Percentiles rank a stretch among this genome's conserved stretches.
These are phyloP conservation scores for Metarhizium rileyi DNA, from an alignment of 2,329 filamentous ascomycete genomes.

Conservation along the genomic window DNA sequence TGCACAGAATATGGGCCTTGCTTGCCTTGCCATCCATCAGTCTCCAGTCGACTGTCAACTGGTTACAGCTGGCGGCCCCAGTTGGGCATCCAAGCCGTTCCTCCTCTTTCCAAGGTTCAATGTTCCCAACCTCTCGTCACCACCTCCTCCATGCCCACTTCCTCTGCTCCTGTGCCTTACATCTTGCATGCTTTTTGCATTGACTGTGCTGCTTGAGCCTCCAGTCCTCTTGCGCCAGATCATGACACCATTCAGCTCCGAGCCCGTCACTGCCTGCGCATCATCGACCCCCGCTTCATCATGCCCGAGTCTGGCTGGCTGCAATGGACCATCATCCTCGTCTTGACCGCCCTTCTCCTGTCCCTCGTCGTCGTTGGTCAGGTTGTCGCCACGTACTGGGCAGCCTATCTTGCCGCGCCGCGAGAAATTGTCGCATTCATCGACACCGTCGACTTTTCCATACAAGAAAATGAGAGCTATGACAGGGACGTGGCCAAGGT, in stretches of 20 bases:
- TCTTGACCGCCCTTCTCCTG: slow-evolving; percentile 47
- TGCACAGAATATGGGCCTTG: no score
- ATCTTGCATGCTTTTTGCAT: slow-evolving; percentile 3
- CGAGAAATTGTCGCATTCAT: slow-evolving; percentile 47
- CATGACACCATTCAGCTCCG: slow-evolving; percentile 5
- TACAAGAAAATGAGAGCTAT: slow-evolving; percentile 55
- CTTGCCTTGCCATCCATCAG: no score
- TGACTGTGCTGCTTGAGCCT: slow-evolving; percentile 1
- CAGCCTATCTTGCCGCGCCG: slow-evolving; percentile 49
- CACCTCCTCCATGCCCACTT: neutral
- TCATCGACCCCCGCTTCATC: slow-evolving; percentile 18
- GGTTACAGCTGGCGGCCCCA: no score
- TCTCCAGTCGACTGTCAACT: no score
- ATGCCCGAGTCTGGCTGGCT: slow-evolving; percentile 43
- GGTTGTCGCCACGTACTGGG: slow-evolving; percentile 39
- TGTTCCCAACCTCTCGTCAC: slow-evolving; percentile 3
- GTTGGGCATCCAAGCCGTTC: slow-evolving; percentile 5
- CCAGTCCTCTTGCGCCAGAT: slow-evolving; percentile 3
- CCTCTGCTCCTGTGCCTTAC: neutral
- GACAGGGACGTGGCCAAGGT: slow-evolving; percentile 50
- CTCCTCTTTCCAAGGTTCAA: slow-evolving; percentile 1
- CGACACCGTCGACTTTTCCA: slow-evolving; percentile 51
- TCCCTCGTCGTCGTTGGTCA: slow-evolving; percentile 45
- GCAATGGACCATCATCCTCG: slow-evolving; percentile 48
- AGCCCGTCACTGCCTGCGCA: slow-evolving; percentile 10